Evolutionary conservation across 1,284 basidiomycete genomes (phyloP).

Genomic region (Ceratobasidium sp.): DNA sequence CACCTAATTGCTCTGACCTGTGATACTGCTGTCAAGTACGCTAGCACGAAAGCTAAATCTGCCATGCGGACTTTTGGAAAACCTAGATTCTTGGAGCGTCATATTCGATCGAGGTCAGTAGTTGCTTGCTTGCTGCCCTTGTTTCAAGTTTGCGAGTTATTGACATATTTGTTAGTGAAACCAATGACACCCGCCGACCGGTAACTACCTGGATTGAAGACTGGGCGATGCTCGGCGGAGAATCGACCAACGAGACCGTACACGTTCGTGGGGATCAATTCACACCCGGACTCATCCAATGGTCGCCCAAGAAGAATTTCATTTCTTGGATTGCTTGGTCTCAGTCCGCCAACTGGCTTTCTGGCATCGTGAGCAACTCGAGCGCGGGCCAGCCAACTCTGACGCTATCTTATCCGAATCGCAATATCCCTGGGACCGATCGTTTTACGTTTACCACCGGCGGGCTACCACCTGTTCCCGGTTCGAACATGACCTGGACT

Average conservation of each 20-base stretch:
- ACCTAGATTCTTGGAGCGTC: slow-evolving; percentile 25
- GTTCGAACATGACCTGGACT: slow-evolving; percentile 33
- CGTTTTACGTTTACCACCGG: slow-evolving; percentile 25
- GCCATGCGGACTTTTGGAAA: slow-evolving; percentile 16
- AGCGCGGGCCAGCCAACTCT: slow-evolving; percentile 14
- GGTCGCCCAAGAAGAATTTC: slow-evolving; percentile 23
- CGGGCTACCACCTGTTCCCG: slow-evolving; percentile 10
- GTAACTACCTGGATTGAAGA: slow-evolving; percentile 35
- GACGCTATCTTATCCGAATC: slow-evolving; percentile 28
- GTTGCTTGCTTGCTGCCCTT: neutral
- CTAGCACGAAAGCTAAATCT: slow-evolving; percentile 24
- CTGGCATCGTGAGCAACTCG: slow-evolving; percentile 35
- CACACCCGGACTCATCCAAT: slow-evolving; percentile 27
- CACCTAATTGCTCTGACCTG: slow-evolving; percentile 25
- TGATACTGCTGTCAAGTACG: slow-evolving; percentile 25
- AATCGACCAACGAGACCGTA: slow-evolving; percentile 32
- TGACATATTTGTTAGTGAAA: slow-evolving; percentile 8
- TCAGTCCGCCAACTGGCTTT: slow-evolving; percentile 32
- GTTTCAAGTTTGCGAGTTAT: neutral
- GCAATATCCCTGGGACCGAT: slow-evolving; percentile 23
- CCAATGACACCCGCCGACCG: slow-evolving; percentile 30
- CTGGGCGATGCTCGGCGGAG: slow-evolving; percentile 36
- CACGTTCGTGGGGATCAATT: slow-evolving; percentile 32
- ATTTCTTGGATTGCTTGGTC: slow-evolving; percentile 40
- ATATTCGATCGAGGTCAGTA: slow-evolving; percentile 29